phyloP scores from a whole-genome alignment of 495 filamentous ascomycete species.

The Hypoxylon intermedium region DNA sequence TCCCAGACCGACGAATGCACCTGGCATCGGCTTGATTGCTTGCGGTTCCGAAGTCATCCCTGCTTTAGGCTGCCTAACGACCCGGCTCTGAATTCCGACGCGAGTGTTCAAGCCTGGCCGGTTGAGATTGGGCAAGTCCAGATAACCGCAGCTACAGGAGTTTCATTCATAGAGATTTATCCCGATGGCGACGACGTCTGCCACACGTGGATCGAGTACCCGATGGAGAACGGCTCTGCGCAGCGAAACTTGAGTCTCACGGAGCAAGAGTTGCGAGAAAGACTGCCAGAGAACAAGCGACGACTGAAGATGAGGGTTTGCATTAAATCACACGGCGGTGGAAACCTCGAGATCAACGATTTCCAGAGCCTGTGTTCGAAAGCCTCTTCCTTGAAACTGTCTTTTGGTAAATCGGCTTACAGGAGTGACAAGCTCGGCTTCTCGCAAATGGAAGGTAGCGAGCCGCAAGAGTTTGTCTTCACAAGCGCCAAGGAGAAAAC shows the following conservation, averaged over 20 bases:
- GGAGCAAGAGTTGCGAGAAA: slow-evolving; percentile 75
- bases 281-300: slow-evolving; percentile 72
- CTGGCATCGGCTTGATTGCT: slow-evolving; percentile 87
- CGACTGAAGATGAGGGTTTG: slow-evolving; percentile 73
- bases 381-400: slow-evolving; percentile 71
- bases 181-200: slow-evolving; percentile 77
- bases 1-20: slow-evolving; percentile 77
- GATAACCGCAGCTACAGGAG: slow-evolving; percentile 79
- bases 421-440: slow-evolving; percentile 78
- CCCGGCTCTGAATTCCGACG: slow-evolving; percentile 66
- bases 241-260: slow-evolving; percentile 75
- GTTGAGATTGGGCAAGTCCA: slow-evolving; percentile 81
- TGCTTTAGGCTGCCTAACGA: slow-evolving; percentile 88
- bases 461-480: slow-evolving; percentile 76
- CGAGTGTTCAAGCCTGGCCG: slow-evolving; percentile 86
- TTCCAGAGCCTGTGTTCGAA: slow-evolving; percentile 73
- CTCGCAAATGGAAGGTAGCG: slow-evolving; percentile 73
- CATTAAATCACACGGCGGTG: slow-evolving; percentile 76
- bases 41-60: slow-evolving; percentile 89
- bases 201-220: slow-evolving; percentile 79
- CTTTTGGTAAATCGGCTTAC: slow-evolving; percentile 75
- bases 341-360: slow-evolving; percentile 75
- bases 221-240: slow-evolving; percentile 63
- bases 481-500: slow-evolving; percentile 71
- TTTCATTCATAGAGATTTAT: slow-evolving; percentile 83